A percentile compares a stretch with the other conserved stretches of the same genome.
These are phyloP conservation scores for Chlorella vulgaris DNA, from an alignment of 139 green algal species.

Conservation along the genomic window DNA sequence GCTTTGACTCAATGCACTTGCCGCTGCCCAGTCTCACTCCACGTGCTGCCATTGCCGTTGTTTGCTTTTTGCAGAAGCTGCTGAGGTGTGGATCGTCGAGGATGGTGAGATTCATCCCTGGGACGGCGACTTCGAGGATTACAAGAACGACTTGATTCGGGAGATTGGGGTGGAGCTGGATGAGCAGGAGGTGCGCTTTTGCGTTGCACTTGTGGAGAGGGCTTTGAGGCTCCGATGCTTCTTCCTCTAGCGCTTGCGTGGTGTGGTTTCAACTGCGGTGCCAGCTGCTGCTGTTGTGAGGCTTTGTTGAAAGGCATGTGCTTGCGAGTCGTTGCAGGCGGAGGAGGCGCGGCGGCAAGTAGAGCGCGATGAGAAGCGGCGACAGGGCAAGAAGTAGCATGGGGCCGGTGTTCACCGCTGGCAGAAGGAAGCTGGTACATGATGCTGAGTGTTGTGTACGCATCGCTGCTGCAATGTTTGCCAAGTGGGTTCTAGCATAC, in stretches of 20 bases:
- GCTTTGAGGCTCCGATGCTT: too few species aligned
- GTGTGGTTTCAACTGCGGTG: too few species aligned
- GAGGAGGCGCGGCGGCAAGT: conserved; percentile 32
- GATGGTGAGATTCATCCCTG: conserved; percentile 88
- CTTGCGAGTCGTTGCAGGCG: conserved; percentile 2
- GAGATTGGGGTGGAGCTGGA: conserved; percentile 96
- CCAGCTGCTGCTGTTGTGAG: too few species aligned
- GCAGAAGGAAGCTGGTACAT: neutral
- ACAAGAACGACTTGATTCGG: conserved; percentile 90
- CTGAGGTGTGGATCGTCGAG: conserved; percentile 98
- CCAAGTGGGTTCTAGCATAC: too few species aligned
- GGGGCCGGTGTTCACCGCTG: too few species aligned
- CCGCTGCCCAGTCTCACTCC: too few species aligned
- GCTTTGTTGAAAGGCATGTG: neutral
- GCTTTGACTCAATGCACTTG: too few species aligned
- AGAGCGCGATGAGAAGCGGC: conserved; percentile 30
- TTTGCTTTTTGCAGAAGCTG: conserved; percentile 50
- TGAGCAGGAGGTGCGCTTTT: conserved; percentile 65
- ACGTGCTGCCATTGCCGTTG: too few species aligned
- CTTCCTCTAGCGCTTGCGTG: neutral
- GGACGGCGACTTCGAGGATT: conserved; percentile 85
- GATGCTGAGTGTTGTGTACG: too few species aligned
- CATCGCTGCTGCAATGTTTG: too few species aligned
- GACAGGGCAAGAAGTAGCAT: conserved; percentile 26
- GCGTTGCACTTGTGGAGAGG: neutral